Evolutionary conservation across 257 asterid species (phyloP), one percentile per base, ranked within the genome.

Genomic region (Eucommia ulmoides): DNA sequence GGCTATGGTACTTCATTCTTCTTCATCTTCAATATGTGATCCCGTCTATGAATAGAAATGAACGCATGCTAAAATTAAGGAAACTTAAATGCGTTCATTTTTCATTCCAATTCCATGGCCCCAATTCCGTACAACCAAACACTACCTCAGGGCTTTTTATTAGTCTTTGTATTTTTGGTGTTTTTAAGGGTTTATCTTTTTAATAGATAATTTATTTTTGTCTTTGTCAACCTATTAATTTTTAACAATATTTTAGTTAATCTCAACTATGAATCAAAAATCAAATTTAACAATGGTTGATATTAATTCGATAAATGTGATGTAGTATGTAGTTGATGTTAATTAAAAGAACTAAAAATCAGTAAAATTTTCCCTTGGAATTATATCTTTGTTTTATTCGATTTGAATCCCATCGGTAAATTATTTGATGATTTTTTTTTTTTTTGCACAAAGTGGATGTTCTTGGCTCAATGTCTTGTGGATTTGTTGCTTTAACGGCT

Each of bases 1-100:
- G 86, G 86, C 66, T 81, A 58, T 78, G 94, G 93, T 84, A 84
- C 47, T 57, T 44, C 25, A 50, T 10, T 23, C 19, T 24, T 8
- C 15, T 42, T 17, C n/a, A 38, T n/a, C 23, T 22, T 45, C 20
- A 19, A 19, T 1, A 24, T 26, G 12, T 26, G 12, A 4, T 4
- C 12, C 6, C 12, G 12, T 26, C 6, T 26, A 26, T 26, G 12
- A 6, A 26, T 26, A 4, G 38, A 26, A 26, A 6, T 6, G 12
- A 12, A 6, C 12, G 6, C 38, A 4, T 26, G 38, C 12, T 26
- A 12, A 26, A 26, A 12, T 12, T 4, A 6, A 12, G 6, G 8
- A 4, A 26, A 26, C 38, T 10, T 35, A 10, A 2, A 18, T 35
- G 44, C 44, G 3, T 18, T 35, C 38, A 29, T 8, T 29, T 29